Evolutionary conservation across 768 basidiomycete species (phyloP).

Genomic region (Cystofilobasidium macerans): DNA sequence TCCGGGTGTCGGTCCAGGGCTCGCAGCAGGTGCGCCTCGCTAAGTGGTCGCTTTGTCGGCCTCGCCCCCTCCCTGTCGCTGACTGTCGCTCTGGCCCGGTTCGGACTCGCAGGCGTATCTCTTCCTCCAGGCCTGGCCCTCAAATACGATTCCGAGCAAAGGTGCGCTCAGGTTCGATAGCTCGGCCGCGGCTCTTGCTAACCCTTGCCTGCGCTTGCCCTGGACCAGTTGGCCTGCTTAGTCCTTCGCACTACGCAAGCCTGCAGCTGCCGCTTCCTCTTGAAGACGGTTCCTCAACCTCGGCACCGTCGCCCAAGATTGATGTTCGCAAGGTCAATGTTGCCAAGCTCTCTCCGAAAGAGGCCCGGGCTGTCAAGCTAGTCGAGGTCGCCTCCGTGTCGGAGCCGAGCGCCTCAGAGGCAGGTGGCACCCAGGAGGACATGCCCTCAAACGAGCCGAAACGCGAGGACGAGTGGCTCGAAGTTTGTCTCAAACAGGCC

Average conservation of each 20-base stretch:
- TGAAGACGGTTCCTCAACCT: neutral
- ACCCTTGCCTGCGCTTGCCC: neutral
- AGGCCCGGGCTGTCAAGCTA: slow-evolving; percentile 11
- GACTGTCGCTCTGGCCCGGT: neutral
- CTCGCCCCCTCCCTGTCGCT: neutral
- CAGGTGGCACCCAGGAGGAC: neutral
- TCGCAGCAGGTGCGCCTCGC: neutral
- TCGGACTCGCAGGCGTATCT: neutral
- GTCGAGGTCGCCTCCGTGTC: slow-evolving; percentile 6
- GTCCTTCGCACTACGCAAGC: slow-evolving; percentile 26
- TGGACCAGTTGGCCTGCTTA: slow-evolving; percentile 24
- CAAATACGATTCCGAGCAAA: neutral
- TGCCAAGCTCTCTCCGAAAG: slow-evolving; percentile 20
- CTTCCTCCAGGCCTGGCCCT: slow-evolving; percentile 21
- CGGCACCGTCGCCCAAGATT: neutral
- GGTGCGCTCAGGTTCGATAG: no score
- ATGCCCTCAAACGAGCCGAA: neutral
- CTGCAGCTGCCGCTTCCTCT: slow-evolving; percentile 14
- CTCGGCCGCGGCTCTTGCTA: no score
- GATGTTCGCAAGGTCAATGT: slow-evolving; percentile 2
- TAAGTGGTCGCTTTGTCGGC: no score
- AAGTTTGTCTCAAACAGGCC: slow-evolving; percentile 31
- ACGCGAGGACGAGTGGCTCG: slow-evolving; percentile 26
- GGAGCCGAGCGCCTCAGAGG: slow-evolving; percentile 11
- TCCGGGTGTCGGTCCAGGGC: slow-evolving; percentile 25